phyloP scores from a whole-genome alignment of 768 basidiomycete genomes.

The Gloeophyllum trabeum region DNA sequence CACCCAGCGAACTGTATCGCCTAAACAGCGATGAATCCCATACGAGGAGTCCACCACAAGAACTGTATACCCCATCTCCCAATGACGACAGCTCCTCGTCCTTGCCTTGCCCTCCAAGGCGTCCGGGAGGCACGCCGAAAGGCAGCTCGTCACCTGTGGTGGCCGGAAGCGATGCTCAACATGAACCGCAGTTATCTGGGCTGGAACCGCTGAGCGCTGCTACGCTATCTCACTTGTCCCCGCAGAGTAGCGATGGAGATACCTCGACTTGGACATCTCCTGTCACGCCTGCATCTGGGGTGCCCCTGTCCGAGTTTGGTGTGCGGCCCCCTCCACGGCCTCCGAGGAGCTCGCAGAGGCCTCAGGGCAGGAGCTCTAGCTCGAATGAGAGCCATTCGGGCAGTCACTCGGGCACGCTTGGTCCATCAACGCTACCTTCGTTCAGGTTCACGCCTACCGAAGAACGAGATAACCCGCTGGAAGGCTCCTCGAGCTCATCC shows the following conservation, averaged over 20 bases:
- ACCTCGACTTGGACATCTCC: too few relatives aligned
- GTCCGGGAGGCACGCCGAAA: neutral
- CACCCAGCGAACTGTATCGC: slow-evolving; percentile 42
- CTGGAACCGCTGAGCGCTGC: neutral
- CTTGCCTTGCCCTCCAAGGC: neutral
- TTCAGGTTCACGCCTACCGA: neutral
- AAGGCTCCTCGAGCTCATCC: neutral
- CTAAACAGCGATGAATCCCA: slow-evolving; percentile 13
- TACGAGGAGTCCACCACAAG: too few relatives aligned
- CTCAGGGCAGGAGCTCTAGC: slow-evolving; percentile 4
- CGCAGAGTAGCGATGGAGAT: too few relatives aligned
- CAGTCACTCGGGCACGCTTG: neutral
- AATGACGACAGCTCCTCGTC: slow-evolving; percentile 2
- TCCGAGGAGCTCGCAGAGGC: slow-evolving; percentile 7
- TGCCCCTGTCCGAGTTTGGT: slow-evolving; percentile 4
- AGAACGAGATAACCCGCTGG: neutral
- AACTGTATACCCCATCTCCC: too few relatives aligned
- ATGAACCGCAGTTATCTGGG: too few relatives aligned
- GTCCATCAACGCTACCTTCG: neutral
- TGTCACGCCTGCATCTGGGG: too few relatives aligned
- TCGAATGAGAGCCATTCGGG: neutral
- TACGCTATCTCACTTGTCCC: neutral
- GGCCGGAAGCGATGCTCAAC: neutral
- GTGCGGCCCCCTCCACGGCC: slow-evolving; percentile 7
- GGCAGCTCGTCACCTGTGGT: slow-evolving; percentile 1